Percentiles rank a stretch among this genome's conserved stretches.
Evolutionary conservation across 495 filamentous ascomycete species (phyloP).

Genomic region (Penicillium argentinense): DNA sequence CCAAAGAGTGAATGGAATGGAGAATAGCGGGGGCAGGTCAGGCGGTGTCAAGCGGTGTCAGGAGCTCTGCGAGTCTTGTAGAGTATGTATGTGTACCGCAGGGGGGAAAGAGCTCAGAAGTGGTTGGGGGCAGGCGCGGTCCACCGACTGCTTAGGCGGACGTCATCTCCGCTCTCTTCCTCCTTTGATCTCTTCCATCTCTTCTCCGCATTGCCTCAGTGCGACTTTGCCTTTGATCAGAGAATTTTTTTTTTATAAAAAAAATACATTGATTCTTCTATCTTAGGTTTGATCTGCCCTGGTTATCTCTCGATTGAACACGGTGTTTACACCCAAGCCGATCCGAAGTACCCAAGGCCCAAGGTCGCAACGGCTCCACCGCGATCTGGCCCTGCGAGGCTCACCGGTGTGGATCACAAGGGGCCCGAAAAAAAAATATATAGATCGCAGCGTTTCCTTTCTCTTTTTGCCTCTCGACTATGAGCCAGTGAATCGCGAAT

Average conservation of each 20-base stretch:
- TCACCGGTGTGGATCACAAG: conserved; percentile 8
- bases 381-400: background rate
- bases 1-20: too few relatives aligned
- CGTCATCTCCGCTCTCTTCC: conserved; percentile 2
- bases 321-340: too few relatives aligned
- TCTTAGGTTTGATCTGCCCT: background rate
- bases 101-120: too few relatives aligned
- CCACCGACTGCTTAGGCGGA: background rate
- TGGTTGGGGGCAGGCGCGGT: background rate
- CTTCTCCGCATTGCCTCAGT: background rate
- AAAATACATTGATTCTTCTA: background rate
- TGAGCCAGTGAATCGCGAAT: too few relatives aligned
- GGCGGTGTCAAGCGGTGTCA: too few relatives aligned
- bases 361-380: conserved; percentile 1
- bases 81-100: too few relatives aligned
- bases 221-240: background rate
- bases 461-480: background rate
- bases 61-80: too few relatives aligned
- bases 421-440: conserved; percentile 1
- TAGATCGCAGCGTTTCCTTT: background rate
- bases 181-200: background rate
- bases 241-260: too few relatives aligned
- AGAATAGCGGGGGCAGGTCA: too few relatives aligned
- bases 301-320: background rate
- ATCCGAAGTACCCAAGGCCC: too few relatives aligned